Conservation (phyloP, 2,329 filamentous ascomycete genomes). For the Fusarium sacchari region DNA sequence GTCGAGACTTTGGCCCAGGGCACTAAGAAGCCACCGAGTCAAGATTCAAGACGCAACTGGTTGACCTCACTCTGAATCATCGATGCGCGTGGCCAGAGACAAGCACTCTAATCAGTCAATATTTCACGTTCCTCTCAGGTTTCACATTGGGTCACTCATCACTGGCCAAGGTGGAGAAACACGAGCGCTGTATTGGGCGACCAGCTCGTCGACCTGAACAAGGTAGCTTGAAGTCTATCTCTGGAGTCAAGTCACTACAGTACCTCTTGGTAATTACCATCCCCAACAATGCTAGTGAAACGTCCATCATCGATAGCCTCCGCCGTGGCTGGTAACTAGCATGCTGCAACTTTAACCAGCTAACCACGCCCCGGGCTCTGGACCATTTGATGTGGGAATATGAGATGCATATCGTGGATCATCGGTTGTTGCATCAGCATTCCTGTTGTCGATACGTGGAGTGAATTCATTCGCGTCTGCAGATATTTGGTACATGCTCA, state of each 20-base stretch:
- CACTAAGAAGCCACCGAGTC: conserved; percentile 1
- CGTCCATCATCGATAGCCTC: conserved; percentile 1
- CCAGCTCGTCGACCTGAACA: conserved; percentile 2
- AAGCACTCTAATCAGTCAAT: conserved; percentile 8
- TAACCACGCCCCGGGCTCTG: conserved; percentile 23
- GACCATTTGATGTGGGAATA: background rate
- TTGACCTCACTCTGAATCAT: conserved; percentile 26
- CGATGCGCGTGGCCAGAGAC: conserved; percentile 17
- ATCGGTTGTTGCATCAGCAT: conserved; percentile 4
- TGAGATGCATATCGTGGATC: background rate
- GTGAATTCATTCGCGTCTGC: background rate
- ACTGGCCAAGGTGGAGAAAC: conserved; percentile 27
- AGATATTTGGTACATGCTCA: conserved; percentile 1
- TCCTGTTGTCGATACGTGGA: background rate
- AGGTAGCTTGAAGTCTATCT: conserved; percentile 4
- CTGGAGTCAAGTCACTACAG: conserved; percentile 10
- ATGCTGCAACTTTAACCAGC: background rate
- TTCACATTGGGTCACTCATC: conserved; percentile 30
- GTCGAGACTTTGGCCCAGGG: background rate
- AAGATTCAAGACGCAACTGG: conserved; percentile 11
- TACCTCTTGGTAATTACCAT: background rate
- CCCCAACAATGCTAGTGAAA: conserved; percentile 20
- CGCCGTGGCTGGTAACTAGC: background rate
- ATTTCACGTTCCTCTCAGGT: conserved; percentile 36
- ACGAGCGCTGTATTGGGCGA: conserved; percentile 1